Base-by-base conservation (phyloP, 2,329 filamentous ascomycete species). In the Fusarium sp. region DNA sequence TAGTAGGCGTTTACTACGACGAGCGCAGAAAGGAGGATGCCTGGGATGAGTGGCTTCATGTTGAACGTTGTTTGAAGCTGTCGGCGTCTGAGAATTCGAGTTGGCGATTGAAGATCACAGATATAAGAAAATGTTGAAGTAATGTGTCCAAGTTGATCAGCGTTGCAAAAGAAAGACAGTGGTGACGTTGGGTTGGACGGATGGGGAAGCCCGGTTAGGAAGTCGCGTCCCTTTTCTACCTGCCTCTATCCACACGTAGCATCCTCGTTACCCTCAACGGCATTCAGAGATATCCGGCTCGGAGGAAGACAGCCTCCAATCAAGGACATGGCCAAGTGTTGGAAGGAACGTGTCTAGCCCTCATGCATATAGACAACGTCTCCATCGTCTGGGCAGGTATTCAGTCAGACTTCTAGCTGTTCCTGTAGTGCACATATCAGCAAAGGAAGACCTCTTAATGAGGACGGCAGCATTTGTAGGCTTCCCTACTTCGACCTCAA, bases 1-100 rank as follows among this genome's bases (percentile, higher is more conserved):
- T 78, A 81, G 69, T 77, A 81, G 22, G 65, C 68, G 10, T 68
- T 56, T 10, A 62, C 60, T 0, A 45, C 59, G 7, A 56, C 13
- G 7, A 20, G 58, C 5, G 66, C 20, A 27, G 57, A 18, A 2
- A 72, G 14, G n/a, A 73, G n/a, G 25, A 63, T 4, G n/a, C 57
- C 6, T 25, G 45, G 16, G 20, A 63, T 29, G 18, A 61, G 13
- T 9, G 11, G n/a, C 38, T 71, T 77, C 76, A 78, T 78, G 9
- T 25, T 64, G 50, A 13, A n/a, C 11, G 31, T 2, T 6, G 3
- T 11, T 36, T 36, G 54, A 1, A 22, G 33, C 14, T 25, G 22
- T 58, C 6, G 6, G 20, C 8, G 13, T n/a, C 10, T 18, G 14
- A 13, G 54, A 40, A 14, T 36, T 18, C 10, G 33, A 18, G 8